A percentile compares a stretch with the other conserved stretches of the same genome.
phyloP scores from a whole-genome alignment of 2,329 filamentous ascomycete species.

The Monilinia polystroma region DNA sequence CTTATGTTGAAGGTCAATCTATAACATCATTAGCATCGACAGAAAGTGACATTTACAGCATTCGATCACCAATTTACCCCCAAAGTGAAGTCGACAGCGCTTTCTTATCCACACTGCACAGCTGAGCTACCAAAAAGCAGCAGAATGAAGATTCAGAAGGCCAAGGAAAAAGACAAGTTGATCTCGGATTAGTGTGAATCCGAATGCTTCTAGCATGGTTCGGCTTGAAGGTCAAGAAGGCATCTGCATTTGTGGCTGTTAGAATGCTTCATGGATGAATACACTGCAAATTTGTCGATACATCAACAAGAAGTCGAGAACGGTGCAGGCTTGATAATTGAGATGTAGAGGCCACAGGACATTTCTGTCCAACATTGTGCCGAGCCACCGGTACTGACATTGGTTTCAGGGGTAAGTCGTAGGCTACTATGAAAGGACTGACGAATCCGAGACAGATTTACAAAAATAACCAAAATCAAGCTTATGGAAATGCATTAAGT shows the following conservation, averaged over 20 bases:
- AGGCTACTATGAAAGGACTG: neutral
- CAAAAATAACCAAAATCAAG: neutral
- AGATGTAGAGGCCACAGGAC: neutral
- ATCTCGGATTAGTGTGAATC: neutral
- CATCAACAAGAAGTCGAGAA: too few species aligned
- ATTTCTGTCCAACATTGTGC: neutral
- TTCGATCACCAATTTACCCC: neutral
- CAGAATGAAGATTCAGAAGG: neutral
- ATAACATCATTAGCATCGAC: neutral
- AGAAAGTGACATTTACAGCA: neutral
- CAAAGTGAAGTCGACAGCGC: neutral
- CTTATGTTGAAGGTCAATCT: neutral
- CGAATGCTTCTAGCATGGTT: neutral
- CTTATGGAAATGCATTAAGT: neutral
- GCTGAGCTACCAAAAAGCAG: neutral
- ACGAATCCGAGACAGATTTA: neutral
- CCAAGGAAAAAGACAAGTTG: neutral
- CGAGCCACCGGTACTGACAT: neutral
- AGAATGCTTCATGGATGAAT: too few species aligned
- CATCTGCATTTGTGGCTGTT: neutral
- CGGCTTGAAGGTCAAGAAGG: neutral
- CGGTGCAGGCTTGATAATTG: neutral
- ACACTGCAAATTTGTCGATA: too few species aligned
- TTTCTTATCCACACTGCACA: neutral
- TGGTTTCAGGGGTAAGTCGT: neutral